phyloP scores from a whole-genome alignment of 2,329 filamentous ascomycete species.

The Verticillium tricorpus region DNA sequence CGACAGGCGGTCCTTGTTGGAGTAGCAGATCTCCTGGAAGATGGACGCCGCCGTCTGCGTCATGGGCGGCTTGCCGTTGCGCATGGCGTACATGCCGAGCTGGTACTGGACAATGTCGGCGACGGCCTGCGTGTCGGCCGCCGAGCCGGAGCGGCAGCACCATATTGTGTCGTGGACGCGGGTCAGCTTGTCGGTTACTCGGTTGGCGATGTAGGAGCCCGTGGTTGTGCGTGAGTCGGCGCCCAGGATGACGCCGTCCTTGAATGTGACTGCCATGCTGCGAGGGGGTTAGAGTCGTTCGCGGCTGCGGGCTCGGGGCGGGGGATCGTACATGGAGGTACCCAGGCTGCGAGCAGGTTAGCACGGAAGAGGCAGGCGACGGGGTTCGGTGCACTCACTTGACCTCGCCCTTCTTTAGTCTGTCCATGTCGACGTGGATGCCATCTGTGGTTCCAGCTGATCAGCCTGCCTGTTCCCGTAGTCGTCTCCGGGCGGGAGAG shows the following conservation, averaged over 20 bases:
- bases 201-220: constrained; percentile 96
- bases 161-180: constrained; percentile 98
- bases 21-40: constrained; percentile 97
- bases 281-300: constrained; percentile 19
- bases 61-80: constrained; percentile 83
- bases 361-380: constrained; percentile 8
- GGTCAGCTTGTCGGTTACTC: constrained; percentile 98
- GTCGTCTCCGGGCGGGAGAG: constrained; percentile 5
- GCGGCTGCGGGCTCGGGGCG: constrained; percentile 7
- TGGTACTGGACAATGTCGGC: constrained; percentile 98
- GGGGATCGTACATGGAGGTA: constrained; percentile 79
- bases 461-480: not conserved
- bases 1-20: constrained; percentile 93
- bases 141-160: constrained; percentile 97
- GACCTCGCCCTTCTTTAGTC: constrained; percentile 97
- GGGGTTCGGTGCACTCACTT: constrained; percentile 61
- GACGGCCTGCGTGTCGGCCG: constrained; percentile 95
- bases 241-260: constrained; percentile 95
- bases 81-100: constrained; percentile 85
- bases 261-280: constrained; percentile 99
- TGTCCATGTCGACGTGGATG: constrained; percentile 98
- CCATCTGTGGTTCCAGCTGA: constrained; percentile 62
- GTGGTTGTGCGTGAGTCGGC: constrained; percentile 97
- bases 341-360: constrained; percentile 63
- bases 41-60: constrained; percentile 93